Evolutionary conservation across 768 basidiomycete species (phyloP).

Genomic region (Polyporus arcularius): DNA sequence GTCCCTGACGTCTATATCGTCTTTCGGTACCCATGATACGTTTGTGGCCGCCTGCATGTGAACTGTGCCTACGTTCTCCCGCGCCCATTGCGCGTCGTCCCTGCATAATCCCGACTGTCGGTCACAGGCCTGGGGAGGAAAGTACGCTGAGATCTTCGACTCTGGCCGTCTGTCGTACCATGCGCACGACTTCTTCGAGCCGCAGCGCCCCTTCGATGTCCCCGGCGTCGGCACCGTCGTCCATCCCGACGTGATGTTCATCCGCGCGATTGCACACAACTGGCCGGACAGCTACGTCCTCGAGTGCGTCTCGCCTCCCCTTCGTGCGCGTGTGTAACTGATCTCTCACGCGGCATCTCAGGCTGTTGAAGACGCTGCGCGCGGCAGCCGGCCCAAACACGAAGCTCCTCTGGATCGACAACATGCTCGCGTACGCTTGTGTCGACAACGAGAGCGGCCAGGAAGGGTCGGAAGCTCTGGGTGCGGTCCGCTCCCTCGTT

Average conservation of each 20-base stretch:
- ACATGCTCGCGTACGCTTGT: conserved; percentile 13
- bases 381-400: conserved; percentile 3
- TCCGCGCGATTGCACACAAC: conserved; percentile 15
- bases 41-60: no score
- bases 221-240: conserved; percentile 7
- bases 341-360: neutral
- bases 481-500: conserved; percentile 13
- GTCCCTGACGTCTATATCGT: no score
- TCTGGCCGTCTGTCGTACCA: conserved; percentile 9
- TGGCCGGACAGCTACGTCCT: conserved; percentile 14
- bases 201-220: conserved; percentile 2
- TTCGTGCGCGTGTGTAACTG: neutral
- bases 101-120: no score
- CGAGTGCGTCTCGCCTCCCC: neutral
- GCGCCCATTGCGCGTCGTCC: neutral
- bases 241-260: conserved; percentile 10
- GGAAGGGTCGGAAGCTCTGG: neutral
- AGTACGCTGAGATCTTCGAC: conserved; percentile 13
- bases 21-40: no score
- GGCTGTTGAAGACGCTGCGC: conserved; percentile 12
- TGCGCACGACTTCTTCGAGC: conserved; percentile 16
- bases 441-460: conserved; percentile 2
- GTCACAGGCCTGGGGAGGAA: conserved; percentile 9
- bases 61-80: neutral
- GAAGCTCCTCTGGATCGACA: conserved; percentile 9